These are phyloP conservation scores for Neurospora pannonica DNA, from an alignment of 495 filamentous ascomycete genomes.

Conservation along the genomic window DNA sequence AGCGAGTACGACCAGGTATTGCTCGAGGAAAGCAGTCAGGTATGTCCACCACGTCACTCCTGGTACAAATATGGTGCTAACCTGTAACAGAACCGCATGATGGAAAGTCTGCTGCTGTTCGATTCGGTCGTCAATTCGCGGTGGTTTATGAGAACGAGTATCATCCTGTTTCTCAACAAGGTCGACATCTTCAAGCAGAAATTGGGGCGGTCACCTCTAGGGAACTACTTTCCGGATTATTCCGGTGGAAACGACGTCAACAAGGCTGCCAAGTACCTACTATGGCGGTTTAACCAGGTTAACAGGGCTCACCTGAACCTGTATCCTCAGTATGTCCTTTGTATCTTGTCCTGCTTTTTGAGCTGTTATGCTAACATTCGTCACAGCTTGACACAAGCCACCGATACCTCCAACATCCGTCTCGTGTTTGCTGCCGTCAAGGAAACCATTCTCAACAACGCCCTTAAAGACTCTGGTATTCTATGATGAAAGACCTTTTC, in stretches of 20 bases:
- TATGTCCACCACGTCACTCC: slow-evolving; percentile 26
- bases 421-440: slow-evolving; percentile 97
- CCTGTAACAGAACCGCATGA: slow-evolving; percentile 80
- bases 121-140: slow-evolving; percentile 97
- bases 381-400: slow-evolving; percentile 87
- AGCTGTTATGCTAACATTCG: slow-evolving; percentile 21
- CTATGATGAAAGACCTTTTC: slow-evolving; percentile 43
- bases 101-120: slow-evolving; percentile 95
- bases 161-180: slow-evolving; percentile 97
- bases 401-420: slow-evolving; percentile 95
- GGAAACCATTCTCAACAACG: slow-evolving; percentile 97
- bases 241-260: slow-evolving; percentile 96
- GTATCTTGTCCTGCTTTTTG: background rate
- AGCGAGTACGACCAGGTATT: slow-evolving; percentile 98
- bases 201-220: slow-evolving; percentile 76
- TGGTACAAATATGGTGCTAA: slow-evolving; percentile 10
- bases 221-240: slow-evolving; percentile 96
- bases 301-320: slow-evolving; percentile 93
- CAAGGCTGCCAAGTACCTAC: slow-evolving; percentile 90
- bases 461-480: slow-evolving; percentile 94
- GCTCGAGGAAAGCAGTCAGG: slow-evolving; percentile 94
- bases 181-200: slow-evolving; percentile 97
- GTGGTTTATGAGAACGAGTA: slow-evolving; percentile 98
- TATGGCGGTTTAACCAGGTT: slow-evolving; percentile 98
- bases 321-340: slow-evolving; percentile 83